Evolutionary conservation across 371 early-diverging fungal genomes (phyloP).

Genomic region (Coemansia linderi): DNA sequence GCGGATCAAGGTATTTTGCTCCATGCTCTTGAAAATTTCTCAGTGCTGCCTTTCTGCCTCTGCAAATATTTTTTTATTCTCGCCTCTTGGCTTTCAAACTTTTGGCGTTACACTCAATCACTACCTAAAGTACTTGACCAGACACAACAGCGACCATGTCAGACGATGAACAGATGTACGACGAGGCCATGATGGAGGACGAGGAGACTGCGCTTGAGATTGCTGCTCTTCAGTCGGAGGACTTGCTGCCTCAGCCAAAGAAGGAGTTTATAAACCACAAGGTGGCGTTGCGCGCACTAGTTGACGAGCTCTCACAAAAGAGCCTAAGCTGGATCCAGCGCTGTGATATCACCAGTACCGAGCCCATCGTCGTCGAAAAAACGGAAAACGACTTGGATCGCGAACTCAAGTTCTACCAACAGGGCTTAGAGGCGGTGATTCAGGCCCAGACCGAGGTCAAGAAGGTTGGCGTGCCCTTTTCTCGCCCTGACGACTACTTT

Average conservation of each 20-base stretch:
- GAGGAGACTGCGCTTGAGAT: slow-evolving; percentile 50
- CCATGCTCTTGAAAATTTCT: no score
- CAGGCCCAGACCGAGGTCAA: slow-evolving; percentile 63
- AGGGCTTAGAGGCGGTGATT: slow-evolving; percentile 80
- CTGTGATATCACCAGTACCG: slow-evolving; percentile 68
- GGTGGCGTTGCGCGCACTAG: slow-evolving; percentile 65
- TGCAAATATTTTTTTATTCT: background rate
- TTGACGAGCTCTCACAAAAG: slow-evolving; percentile 68
- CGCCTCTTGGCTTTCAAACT: background rate
- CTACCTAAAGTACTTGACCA: background rate
- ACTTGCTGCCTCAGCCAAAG: slow-evolving; percentile 21
- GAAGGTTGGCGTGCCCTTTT: slow-evolving; percentile 71
- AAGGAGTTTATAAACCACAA: slow-evolving; percentile 54
- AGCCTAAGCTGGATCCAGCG: slow-evolving; percentile 81
- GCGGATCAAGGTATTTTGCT: no score
- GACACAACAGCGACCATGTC: slow-evolving; percentile 19
- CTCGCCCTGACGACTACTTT: slow-evolving; percentile 87
- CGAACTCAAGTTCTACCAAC: slow-evolving; percentile 85
- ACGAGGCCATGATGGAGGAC: slow-evolving; percentile 37
- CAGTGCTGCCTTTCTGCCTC: background rate
- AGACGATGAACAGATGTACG: slow-evolving; percentile 27
- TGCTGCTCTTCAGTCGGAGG: slow-evolving; percentile 54
- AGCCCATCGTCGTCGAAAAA: slow-evolving; percentile 65
- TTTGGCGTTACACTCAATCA: background rate
- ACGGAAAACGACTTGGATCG: slow-evolving; percentile 84